A percentile compares a stretch with the other conserved stretches of the same genome.
phyloP scores from a whole-genome alignment of 768 basidiomycete species.

The Pleurotus cornucopiae region DNA sequence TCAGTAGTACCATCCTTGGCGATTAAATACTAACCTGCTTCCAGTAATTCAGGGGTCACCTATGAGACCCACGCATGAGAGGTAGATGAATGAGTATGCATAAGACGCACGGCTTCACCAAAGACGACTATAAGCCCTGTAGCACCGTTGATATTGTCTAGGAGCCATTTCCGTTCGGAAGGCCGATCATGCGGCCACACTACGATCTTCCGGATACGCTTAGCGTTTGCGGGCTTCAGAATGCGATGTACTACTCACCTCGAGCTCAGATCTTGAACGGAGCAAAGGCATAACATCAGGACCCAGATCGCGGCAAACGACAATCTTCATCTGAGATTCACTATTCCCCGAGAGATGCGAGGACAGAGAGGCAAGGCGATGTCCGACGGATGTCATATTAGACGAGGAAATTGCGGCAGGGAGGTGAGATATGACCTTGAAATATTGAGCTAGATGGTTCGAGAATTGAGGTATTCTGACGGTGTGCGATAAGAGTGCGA shows the following conservation, averaged over 20 bases:
- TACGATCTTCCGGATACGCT: constrained; percentile 24
- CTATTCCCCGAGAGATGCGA: not conserved
- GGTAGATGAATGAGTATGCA: not conserved
- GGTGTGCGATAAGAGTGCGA: too few relatives aligned
- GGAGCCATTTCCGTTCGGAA: constrained; percentile 66
- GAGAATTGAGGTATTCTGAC: too few relatives aligned
- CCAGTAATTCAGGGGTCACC: constrained; percentile 72
- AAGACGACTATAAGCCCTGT: constrained; percentile 61
- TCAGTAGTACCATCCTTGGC: not conserved
- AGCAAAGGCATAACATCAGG: constrained; percentile 60
- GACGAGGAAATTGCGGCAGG: not conserved
- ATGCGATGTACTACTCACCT: constrained; percentile 32
- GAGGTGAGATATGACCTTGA: not conserved
- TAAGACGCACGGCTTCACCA: constrained; percentile 48
- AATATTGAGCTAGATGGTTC: too few relatives aligned
- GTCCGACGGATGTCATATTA: not conserved
- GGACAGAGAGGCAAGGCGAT: constrained; percentile 2
- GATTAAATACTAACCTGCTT: constrained; percentile 35
- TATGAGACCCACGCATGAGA: constrained; percentile 21
- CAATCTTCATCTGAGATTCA: constrained; percentile 30
- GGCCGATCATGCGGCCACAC: constrained; percentile 47
- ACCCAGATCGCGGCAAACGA: constrained; percentile 60
- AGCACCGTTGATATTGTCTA: constrained; percentile 67
- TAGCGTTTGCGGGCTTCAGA: not conserved
- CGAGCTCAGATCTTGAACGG: constrained; percentile 42